Conservation (phyloP, 768 basidiomycete genomes). For the Russula sp. region DNA sequence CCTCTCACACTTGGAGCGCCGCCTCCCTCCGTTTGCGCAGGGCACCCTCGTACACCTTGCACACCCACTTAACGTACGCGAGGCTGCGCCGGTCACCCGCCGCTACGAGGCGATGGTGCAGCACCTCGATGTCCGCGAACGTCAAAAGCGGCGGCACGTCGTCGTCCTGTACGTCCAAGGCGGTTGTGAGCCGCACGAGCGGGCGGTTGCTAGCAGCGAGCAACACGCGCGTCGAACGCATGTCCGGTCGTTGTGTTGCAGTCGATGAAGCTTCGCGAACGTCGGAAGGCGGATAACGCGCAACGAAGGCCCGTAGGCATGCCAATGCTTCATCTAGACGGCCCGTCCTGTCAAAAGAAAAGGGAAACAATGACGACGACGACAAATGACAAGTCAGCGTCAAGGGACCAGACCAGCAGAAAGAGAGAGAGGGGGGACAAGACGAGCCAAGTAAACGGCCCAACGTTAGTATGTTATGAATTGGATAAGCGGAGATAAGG, state of each 20-base stretch:
- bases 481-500: slow-evolving; percentile 6
- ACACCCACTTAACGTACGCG: slow-evolving; percentile 68
- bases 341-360: slow-evolving; percentile 42
- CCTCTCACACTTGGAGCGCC: slow-evolving; percentile 1
- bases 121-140: slow-evolving; percentile 71
- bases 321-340: slow-evolving; percentile 52
- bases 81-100: slow-evolving; percentile 45
- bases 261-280: slow-evolving; percentile 40
- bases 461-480: background rate
- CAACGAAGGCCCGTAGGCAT: slow-evolving; percentile 59
- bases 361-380: background rate
- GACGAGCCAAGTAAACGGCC: background rate
- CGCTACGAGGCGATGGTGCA: slow-evolving; percentile 71
- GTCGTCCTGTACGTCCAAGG: slow-evolving; percentile 65
- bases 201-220: slow-evolving; percentile 59
- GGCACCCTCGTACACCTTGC: slow-evolving; percentile 68
- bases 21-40: slow-evolving; percentile 57
- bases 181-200: slow-evolving; percentile 65
- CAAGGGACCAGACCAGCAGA: background rate
- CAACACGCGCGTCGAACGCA: slow-evolving; percentile 52
- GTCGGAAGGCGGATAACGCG: slow-evolving; percentile 57
- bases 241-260: slow-evolving; percentile 20
- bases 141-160: slow-evolving; percentile 74
- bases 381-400: background rate
- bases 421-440: no score